Conservation (phyloP, 2,329 filamentous ascomycete genomes). For the Balansia obtecta region DNA sequence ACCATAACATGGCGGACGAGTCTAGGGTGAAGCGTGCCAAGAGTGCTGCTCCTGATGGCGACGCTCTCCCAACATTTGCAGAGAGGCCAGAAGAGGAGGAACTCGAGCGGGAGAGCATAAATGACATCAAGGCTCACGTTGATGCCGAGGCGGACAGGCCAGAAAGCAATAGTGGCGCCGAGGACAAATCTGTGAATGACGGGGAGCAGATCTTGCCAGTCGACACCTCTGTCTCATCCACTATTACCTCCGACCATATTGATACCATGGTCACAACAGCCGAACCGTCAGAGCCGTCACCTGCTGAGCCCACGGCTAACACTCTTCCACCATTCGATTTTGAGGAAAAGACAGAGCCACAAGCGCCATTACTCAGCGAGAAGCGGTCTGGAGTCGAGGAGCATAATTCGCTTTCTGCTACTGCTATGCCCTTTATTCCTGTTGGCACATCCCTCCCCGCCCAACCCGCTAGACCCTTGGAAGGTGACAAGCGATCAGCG, state of each 20-base stretch:
- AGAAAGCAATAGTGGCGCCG: slow-evolving; percentile 11
- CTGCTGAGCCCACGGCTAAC: slow-evolving; percentile 34
- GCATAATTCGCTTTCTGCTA: slow-evolving; percentile 48
- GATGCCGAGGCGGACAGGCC: slow-evolving; percentile 8
- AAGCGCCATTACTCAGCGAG: slow-evolving; percentile 36
- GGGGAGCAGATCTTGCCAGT: slow-evolving; percentile 27
- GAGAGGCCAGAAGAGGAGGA: slow-evolving; percentile 27
- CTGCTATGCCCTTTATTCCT: slow-evolving; percentile 56
- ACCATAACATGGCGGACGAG: slow-evolving; percentile 45
- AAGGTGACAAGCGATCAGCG: neutral
- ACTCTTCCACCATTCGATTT: slow-evolving; percentile 46
- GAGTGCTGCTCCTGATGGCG: slow-evolving; percentile 50
- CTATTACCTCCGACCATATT: slow-evolving; percentile 37
- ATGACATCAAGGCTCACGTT: slow-evolving; percentile 3
- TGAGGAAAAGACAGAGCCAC: slow-evolving; percentile 34
- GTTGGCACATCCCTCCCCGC: slow-evolving; percentile 20
- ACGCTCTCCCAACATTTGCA: slow-evolving; percentile 67
- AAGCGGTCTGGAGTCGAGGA: slow-evolving; percentile 26
- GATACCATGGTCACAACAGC: slow-evolving; percentile 41
- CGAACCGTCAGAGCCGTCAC: slow-evolving; percentile 40
- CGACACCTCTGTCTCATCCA: slow-evolving; percentile 43
- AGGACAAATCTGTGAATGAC: slow-evolving; percentile 24
- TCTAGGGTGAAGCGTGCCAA: slow-evolving; percentile 66
- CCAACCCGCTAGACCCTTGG: slow-evolving; percentile 1
- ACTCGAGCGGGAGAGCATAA: slow-evolving; percentile 6